Conservation (phyloP, 305 asterid species). For the Fraxinus platypoda region DNA sequence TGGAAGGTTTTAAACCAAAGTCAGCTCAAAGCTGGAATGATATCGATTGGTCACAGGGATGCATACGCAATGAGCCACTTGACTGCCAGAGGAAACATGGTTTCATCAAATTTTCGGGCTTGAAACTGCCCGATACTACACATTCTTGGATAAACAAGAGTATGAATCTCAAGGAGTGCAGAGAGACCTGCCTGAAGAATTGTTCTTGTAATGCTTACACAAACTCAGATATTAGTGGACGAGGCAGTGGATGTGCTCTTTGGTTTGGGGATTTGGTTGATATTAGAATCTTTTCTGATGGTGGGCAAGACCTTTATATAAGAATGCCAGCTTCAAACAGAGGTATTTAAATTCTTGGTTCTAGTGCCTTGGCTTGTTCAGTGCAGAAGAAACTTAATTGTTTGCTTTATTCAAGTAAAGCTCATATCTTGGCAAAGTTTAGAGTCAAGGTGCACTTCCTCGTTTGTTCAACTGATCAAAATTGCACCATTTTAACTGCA, state of each 20-base stretch:
- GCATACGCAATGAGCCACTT: constrained; percentile 32
- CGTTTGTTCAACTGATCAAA: constrained; percentile 9
- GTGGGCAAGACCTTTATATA: constrained; percentile 47
- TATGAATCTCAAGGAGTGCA: constrained; percentile 44
- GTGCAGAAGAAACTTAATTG: background rate
- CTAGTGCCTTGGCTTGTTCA: background rate
- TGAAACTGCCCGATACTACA: constrained; percentile 44
- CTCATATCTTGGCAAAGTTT: background rate
- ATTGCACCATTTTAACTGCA: constrained; percentile 26
- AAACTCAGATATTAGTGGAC: constrained; percentile 36
- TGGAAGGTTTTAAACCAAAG: constrained; percentile 45
- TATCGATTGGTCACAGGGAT: constrained; percentile 43
- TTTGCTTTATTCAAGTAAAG: background rate
- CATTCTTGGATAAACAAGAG: constrained; percentile 29
- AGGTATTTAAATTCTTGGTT: constrained; percentile 24
- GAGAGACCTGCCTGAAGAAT: constrained; percentile 41
- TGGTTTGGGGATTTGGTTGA: constrained; percentile 56
- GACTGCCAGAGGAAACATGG: constrained; percentile 33
- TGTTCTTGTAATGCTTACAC: constrained; percentile 63
- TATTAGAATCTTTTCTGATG: constrained; percentile 32
- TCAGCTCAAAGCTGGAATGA: constrained; percentile 32
- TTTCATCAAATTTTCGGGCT: constrained; percentile 31
- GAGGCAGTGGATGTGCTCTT: constrained; percentile 45
- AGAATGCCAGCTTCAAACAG: constrained; percentile 31
- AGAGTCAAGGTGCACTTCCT: background rate